Percentiles rank a stretch among this genome's conserved stretches.
Conservation (phyloP, 2,329 filamentous ascomycete species). For the Hymenoscyphus repandus region DNA sequence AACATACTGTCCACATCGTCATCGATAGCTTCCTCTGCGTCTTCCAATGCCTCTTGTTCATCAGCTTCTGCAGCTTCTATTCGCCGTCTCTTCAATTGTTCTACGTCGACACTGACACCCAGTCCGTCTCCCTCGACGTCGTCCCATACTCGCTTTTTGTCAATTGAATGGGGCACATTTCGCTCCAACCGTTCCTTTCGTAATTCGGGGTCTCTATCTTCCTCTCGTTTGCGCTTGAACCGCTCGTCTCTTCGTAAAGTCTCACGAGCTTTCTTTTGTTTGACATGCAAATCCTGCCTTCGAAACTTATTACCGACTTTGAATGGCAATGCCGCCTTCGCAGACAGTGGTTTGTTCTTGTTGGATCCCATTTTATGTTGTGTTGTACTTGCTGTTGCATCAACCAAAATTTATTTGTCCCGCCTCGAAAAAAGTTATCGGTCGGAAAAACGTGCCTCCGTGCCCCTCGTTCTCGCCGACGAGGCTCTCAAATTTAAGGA, state of each 20-base stretch:
- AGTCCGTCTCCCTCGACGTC: constrained; percentile 60
- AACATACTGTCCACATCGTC: constrained; percentile 75
- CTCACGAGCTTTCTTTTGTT: constrained; percentile 72
- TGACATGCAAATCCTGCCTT: constrained; percentile 71
- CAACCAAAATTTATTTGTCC: neutral
- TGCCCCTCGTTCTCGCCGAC: neutral
- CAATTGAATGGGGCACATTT: constrained; percentile 77
- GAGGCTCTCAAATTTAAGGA: constrained; percentile 5
- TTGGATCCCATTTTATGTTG: constrained; percentile 42
- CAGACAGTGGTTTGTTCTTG: constrained; percentile 36
- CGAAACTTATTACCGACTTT: constrained; percentile 72
- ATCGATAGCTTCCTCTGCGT: constrained; percentile 41
- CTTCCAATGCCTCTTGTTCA: constrained; percentile 37
- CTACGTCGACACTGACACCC: constrained; percentile 49
- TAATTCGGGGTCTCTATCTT: constrained; percentile 75
- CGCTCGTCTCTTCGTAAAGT: constrained; percentile 71
- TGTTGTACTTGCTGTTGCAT: constrained; percentile 2
- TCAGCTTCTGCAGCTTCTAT: constrained; percentile 45
- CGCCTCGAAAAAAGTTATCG: neutral
- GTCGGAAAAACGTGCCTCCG: neutral
- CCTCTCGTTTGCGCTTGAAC: constrained; percentile 75
- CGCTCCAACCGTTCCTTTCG: constrained; percentile 66
- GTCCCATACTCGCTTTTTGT: constrained; percentile 88
- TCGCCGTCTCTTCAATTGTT: constrained; percentile 52
- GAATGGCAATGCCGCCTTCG: constrained; percentile 42